Evolutionary conservation across 1,139 yeast species (phyloP), one percentile per base, ranked within the genome.

Genomic region (Taphrina betulina): DNA sequence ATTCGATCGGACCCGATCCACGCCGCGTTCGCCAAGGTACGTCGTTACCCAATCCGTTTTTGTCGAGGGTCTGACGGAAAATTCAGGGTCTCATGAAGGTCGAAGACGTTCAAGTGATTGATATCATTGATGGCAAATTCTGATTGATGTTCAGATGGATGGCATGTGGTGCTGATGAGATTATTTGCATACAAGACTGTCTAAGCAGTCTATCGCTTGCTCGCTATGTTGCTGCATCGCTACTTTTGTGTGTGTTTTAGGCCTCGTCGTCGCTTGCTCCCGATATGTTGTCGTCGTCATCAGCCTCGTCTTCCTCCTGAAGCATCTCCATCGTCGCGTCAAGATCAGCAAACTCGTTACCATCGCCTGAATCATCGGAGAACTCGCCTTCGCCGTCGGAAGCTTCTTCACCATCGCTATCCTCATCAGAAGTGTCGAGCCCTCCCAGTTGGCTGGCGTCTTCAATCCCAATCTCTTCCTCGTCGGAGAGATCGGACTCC

Each of bases 351-450:
- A 40, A 50, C 34, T 41, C 54, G 33, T 50, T 42, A 14, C 31
- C 65, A 16, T 63, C 67, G 17, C 63, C 69, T 8, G 64, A 68
- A 3, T 61, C 67, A 8, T 65, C 69, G 34, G 54, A 50, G 23
- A 50, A 50, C 24, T 66, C 70, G 28, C 64, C 69, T 41, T 61
- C 72, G 52, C 61, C 71, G 50, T 61, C 71, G 36, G 71, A 75
- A 17, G 68, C 74, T 14, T 72, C 78, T 19, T 68, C 73, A 2
- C 71, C 78, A 7, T 26, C 31, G 14, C 67, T 71, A 12, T 68
- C 68, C 31, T 67, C 66, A 40, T 61, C 69, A 59, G 58, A 66
- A 23, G 67, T 69, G 37, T 66, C 70, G 8, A 65, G 70, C 33
- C 68, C 72, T 29, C 63, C 71, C 17, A 55, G 63, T 4, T 53